phyloP scores from a whole-genome alignment of 768 basidiomycete species.

The Phaeotremella skinneri region DNA sequence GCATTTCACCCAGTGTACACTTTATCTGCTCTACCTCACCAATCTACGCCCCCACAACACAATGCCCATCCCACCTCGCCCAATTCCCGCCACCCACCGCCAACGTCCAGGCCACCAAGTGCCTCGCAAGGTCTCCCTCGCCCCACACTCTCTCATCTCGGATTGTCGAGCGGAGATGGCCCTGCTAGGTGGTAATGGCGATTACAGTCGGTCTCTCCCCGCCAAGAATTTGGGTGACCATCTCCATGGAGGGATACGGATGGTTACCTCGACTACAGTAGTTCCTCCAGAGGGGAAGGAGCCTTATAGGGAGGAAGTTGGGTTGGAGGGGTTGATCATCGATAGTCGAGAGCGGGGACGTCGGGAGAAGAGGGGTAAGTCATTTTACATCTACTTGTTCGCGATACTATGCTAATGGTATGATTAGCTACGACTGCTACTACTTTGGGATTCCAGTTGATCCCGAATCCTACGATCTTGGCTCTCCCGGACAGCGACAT shows the following conservation, averaged over 20 bases:
- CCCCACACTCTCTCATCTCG: conserved; percentile 8
- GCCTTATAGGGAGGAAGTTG: conserved; percentile 28
- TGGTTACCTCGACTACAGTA: neutral
- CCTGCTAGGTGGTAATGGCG: conserved; percentile 19
- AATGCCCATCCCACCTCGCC: conserved; percentile 44
- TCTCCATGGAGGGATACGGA: conserved; percentile 1
- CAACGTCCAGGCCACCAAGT: conserved; percentile 23
- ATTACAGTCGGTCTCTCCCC: conserved; percentile 14
- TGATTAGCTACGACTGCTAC: conserved; percentile 39
- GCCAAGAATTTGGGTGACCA: neutral
- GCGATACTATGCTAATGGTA: neutral
- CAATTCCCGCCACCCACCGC: conserved; percentile 25
- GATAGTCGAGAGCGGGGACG: conserved; percentile 36
- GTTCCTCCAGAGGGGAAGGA: neutral
- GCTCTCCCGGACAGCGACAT: conserved; percentile 33
- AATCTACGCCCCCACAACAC: conserved; percentile 4
- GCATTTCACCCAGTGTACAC: neutral
- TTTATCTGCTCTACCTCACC: neutral
- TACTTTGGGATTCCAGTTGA: conserved; percentile 44
- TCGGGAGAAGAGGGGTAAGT: conserved; percentile 41
- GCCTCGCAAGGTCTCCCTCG: conserved; percentile 24
- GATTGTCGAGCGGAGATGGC: conserved; percentile 38
- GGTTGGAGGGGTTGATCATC: conserved; percentile 32
- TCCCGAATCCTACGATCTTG: conserved; percentile 38
- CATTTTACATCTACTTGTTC: neutral